A percentile compares a stretch with the other conserved stretches of the same genome.
Conservation (phyloP, 257 asterid species). For the Ophiorrhiza pumila region DNA sequence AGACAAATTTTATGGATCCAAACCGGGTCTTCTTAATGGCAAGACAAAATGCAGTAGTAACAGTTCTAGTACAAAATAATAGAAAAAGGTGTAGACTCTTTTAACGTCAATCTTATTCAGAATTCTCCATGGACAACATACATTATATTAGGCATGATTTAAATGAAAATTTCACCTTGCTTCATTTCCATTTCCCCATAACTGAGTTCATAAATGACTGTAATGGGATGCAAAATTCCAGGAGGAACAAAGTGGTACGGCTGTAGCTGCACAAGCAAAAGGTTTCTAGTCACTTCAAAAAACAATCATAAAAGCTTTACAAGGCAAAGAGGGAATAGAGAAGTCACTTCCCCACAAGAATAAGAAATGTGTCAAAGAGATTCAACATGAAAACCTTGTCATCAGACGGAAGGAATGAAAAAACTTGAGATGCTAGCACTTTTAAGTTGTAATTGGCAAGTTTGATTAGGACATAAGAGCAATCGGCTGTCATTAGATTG, state of each 20-base stretch:
- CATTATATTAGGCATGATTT: background rate
- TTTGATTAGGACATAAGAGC: background rate
- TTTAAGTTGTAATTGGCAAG: background rate
- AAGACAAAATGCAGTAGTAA: background rate
- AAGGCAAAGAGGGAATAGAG: background rate
- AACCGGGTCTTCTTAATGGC: background rate
- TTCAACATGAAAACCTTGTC: background rate
- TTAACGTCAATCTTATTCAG: background rate
- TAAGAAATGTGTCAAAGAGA: background rate
- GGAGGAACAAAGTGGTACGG: slow-evolving; percentile 91
- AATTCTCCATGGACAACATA: background rate
- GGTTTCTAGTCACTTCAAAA: slow-evolving; percentile 19
- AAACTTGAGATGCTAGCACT: slow-evolving; percentile 5
- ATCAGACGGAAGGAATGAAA: background rate
- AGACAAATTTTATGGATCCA: background rate
- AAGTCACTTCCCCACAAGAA: background rate
- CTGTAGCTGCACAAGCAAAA: slow-evolving; percentile 52
- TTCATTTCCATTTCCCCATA: slow-evolving; percentile 90
- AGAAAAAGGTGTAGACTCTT: background rate
- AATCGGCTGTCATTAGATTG: background rate
- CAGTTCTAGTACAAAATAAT: background rate
- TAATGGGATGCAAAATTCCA: slow-evolving; percentile 74
- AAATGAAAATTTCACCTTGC: slow-evolving; percentile 54
- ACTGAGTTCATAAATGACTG: slow-evolving; percentile 74
- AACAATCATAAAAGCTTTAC: background rate